phyloP scores from a whole-genome alignment of 768 basidiomycete genomes.

The Naganishia antarctica region DNA sequence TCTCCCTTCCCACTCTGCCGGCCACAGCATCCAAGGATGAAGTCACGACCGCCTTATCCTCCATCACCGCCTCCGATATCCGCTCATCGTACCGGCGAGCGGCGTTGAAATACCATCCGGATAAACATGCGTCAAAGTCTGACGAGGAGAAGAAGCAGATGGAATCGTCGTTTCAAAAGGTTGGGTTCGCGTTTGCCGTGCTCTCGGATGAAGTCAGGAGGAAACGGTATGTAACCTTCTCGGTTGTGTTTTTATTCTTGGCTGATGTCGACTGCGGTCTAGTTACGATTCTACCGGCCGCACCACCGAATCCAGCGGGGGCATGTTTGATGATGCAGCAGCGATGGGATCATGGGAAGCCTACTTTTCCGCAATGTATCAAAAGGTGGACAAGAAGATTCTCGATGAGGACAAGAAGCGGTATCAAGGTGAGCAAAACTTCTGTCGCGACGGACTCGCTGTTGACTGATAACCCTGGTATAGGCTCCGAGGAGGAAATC shows the following conservation, averaged over 20 bases:
- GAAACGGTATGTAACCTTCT: constrained; percentile 50
- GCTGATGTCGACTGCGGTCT: not conserved
- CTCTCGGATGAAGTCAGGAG: constrained; percentile 71
- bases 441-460: not conserved
- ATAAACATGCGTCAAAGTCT: constrained; percentile 67
- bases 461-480: not conserved
- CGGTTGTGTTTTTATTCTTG: not conserved
- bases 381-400: constrained; percentile 74
- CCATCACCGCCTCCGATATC: constrained; percentile 61
- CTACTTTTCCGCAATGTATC: constrained; percentile 87
- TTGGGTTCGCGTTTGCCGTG: constrained; percentile 90
- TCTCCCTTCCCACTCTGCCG: not conserved
- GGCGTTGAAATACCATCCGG: constrained; percentile 79
- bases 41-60: not conserved
- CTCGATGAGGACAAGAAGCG: constrained; percentile 89
- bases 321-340: constrained; percentile 55
- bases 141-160: constrained; percentile 64
- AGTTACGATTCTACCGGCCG: constrained; percentile 77
- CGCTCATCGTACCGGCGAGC: constrained; percentile 77
- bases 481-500: constrained; percentile 80
- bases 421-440: constrained; percentile 69
- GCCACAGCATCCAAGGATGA: not conserved
- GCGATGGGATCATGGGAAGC: constrained; percentile 89
- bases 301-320: constrained; percentile 62
- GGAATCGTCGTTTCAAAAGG: constrained; percentile 70